Evolutionary conservation across 2,329 filamentous ascomycete species (phyloP).

Genomic region (Colletotrichum tanaceti): DNA sequence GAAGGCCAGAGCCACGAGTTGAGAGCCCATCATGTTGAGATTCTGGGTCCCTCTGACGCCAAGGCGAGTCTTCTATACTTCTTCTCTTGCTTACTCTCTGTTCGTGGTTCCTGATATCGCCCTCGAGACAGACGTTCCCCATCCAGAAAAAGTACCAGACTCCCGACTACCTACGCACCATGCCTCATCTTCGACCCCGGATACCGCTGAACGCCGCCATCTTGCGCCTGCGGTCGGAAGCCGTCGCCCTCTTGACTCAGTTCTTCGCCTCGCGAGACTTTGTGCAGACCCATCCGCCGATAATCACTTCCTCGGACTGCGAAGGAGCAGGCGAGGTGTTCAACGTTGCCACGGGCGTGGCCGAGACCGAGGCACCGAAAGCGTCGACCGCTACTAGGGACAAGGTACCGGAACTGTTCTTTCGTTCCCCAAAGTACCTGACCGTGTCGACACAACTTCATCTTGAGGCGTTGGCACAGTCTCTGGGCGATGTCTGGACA

Average conservation of each 20-base stretch:
- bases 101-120: slow-evolving; percentile 5
- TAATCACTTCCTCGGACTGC: slow-evolving; percentile 96
- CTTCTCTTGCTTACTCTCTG: slow-evolving; percentile 32
- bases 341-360: slow-evolving; percentile 65
- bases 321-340: slow-evolving; percentile 98
- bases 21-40: slow-evolving; percentile 73
- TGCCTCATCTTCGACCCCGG: slow-evolving; percentile 88
- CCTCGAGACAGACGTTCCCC: slow-evolving; percentile 76
- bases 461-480: slow-evolving; percentile 89
- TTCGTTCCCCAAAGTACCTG: slow-evolving; percentile 88
- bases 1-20: slow-evolving; percentile 83
- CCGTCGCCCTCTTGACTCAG: slow-evolving; percentile 76
- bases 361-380: slow-evolving; percentile 45
- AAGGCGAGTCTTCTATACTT: slow-evolving; percentile 69
- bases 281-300: slow-evolving; percentile 88
- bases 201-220: slow-evolving; percentile 84
- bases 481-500: slow-evolving; percentile 92
- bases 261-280: slow-evolving; percentile 81
- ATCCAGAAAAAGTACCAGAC: slow-evolving; percentile 97
- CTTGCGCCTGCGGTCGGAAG: slow-evolving; percentile 84
- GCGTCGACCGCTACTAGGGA: slow-evolving; percentile 49
- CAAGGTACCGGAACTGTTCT: slow-evolving; percentile 71
- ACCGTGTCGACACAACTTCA: slow-evolving; percentile 96
- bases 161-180: slow-evolving; percentile 85
- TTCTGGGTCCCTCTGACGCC: slow-evolving; percentile 83